These are phyloP conservation scores for Rhododendron vialii DNA, from an alignment of 148 eudicot species.

Conservation along the genomic window DNA sequence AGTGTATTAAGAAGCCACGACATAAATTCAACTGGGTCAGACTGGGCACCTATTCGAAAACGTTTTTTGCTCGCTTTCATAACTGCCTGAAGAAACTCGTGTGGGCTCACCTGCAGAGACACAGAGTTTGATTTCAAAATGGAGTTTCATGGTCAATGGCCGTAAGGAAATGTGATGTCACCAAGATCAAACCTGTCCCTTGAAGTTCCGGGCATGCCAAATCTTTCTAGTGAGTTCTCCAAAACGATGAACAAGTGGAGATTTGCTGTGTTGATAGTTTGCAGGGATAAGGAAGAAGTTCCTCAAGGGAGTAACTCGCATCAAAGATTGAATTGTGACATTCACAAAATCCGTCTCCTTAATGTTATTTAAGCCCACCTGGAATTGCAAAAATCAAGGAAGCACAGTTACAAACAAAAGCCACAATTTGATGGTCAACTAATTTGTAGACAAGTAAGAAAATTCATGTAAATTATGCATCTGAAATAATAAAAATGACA, in stretches of 20 bases:
- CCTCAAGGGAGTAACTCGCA: conserved; percentile 95
- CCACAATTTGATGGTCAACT: not conserved
- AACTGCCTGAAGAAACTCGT: conserved; percentile 96
- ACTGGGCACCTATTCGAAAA: conserved; percentile 79
- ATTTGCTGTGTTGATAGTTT: conserved; percentile 73
- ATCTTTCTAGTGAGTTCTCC: conserved; percentile 94
- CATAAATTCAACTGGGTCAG: conserved; percentile 96
- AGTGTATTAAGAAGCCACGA: conserved; percentile 92
- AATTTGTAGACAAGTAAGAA: not conserved
- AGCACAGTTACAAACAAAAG: not conserved
- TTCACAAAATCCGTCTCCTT: conserved; percentile 93
- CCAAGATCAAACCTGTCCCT: conserved; percentile 73
- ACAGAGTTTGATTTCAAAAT: not conserved
- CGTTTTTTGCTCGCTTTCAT: conserved; percentile 89
- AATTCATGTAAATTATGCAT: not conserved
- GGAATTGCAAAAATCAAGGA: conserved; percentile 7
- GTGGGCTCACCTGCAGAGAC: conserved; percentile 85
- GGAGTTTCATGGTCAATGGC: not conserved
- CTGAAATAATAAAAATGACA: not conserved
- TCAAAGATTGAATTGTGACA: conserved; percentile 89
- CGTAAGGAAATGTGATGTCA: not conserved
- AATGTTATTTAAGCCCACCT: conserved; percentile 94
- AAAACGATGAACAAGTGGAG: conserved; percentile 88
- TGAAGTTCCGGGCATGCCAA: conserved; percentile 94
- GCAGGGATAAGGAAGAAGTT: conserved; percentile 93